phyloP scores from a whole-genome alignment of 768 basidiomycete species.

The Lactarius evosmus region DNA sequence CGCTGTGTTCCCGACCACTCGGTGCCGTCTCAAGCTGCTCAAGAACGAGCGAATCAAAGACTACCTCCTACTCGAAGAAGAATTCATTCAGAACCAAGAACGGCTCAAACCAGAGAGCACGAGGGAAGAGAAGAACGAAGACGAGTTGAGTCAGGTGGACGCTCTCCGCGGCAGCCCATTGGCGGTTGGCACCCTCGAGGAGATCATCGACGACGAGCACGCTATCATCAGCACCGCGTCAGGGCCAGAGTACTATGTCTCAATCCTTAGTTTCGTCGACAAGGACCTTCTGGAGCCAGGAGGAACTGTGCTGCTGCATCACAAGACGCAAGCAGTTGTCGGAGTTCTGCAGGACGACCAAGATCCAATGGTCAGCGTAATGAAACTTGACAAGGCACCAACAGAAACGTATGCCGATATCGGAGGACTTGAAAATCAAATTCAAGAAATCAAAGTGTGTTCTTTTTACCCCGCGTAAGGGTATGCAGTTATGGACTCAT shows the following conservation, averaged over 20 bases:
- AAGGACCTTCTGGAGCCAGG: conserved; percentile 96
- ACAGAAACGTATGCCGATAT: conserved; percentile 99
- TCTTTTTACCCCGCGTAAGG: background rate
- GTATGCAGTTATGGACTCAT: background rate
- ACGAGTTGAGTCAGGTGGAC: conserved; percentile 90
- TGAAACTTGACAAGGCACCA: conserved; percentile 99
- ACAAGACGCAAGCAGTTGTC: conserved; percentile 92
- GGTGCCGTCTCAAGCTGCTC: conserved; percentile 90
- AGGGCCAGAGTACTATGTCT: conserved; percentile 95
- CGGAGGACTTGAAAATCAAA: conserved; percentile 94
- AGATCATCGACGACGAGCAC: conserved; percentile 97
- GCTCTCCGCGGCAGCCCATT: conserved; percentile 93
- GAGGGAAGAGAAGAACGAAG: conserved; percentile 92
- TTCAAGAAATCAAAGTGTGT: conserved; percentile 95
- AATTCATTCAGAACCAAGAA: conserved; percentile 92
- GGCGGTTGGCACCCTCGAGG: conserved; percentile 98
- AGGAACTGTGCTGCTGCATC: conserved; percentile 91
- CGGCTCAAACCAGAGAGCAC: conserved; percentile 82
- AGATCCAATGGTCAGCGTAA: conserved; percentile 94
- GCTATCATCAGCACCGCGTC: conserved; percentile 96
- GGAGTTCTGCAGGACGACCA: conserved; percentile 94
- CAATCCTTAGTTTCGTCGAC: conserved; percentile 97
- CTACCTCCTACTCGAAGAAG: conserved; percentile 92
- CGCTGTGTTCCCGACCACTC: conserved; percentile 88
- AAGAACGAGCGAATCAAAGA: conserved; percentile 99